A percentile compares a stretch with the other conserved stretches of the same genome.
Evolutionary conservation across 805 yeast genomes (phyloP).

Genomic region (Hanseniaspora nectarophila): DNA sequence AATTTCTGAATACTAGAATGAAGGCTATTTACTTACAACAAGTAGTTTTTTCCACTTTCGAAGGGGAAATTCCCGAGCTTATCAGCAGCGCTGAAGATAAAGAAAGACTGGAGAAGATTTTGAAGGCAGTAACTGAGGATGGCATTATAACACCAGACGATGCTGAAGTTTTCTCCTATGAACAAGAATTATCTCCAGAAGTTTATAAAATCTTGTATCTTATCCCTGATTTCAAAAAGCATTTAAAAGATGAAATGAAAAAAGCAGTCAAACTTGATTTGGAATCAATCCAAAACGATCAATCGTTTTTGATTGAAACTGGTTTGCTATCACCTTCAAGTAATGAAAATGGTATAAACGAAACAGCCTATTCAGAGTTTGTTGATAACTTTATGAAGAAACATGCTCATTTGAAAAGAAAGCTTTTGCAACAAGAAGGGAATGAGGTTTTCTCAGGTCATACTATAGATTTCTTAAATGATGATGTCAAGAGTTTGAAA

Average conservation of each 20-base stretch:
- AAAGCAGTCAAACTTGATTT: background rate
- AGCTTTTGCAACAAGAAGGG: background rate
- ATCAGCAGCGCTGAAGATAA: background rate
- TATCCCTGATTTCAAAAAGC: background rate
- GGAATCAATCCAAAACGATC: background rate
- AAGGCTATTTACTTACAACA: background rate
- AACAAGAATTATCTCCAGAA: background rate
- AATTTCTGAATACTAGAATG: background rate
- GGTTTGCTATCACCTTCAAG: background rate
- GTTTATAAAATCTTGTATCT: background rate
- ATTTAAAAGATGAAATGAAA: background rate
- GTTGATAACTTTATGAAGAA: background rate
- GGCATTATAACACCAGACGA: background rate
- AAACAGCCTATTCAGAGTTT: background rate
- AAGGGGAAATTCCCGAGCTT: background rate
- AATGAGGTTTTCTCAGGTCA: background rate
- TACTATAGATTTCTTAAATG: background rate
- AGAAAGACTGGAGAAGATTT: background rate
- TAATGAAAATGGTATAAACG: too few species aligned
- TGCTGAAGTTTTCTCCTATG: background rate
- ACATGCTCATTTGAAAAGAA: background rate
- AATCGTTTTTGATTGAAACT: constrained; percentile 20
- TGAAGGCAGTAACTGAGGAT: background rate
- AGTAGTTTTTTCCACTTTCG: background rate
- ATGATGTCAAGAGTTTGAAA: background rate